phyloP scores from a whole-genome alignment of 2,329 filamentous ascomycete genomes.

The Fusarium beomiforme region DNA sequence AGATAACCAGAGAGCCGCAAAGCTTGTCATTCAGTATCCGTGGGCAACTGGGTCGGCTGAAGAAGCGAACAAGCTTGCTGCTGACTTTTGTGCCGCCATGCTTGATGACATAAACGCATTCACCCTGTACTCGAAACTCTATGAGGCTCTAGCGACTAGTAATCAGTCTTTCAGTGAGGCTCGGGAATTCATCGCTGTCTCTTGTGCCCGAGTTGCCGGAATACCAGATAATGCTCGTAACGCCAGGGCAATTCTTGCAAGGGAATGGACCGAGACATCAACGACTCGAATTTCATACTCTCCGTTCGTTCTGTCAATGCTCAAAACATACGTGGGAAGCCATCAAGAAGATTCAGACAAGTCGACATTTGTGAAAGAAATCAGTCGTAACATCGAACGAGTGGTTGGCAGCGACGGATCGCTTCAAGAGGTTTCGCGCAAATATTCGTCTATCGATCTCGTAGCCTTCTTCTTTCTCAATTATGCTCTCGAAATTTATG shows the following conservation, averaged over 20 bases:
- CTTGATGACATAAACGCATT: slow-evolving; percentile 40
- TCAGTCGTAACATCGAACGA: slow-evolving; percentile 11
- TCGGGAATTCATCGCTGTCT: slow-evolving; percentile 28
- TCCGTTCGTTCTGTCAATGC: slow-evolving; percentile 31
- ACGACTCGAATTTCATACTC: neutral
- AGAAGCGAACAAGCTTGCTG: slow-evolving; percentile 37
- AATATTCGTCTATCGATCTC: slow-evolving; percentile 34
- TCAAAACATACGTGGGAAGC: slow-evolving; percentile 29
- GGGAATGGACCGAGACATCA: neutral
- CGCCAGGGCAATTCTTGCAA: slow-evolving; percentile 24
- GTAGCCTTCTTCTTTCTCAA: slow-evolving; percentile 36
- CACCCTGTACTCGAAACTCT: slow-evolving; percentile 30
- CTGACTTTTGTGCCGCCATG: slow-evolving; percentile 42
- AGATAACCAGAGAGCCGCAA: neutral
- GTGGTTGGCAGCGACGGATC: slow-evolving; percentile 13
- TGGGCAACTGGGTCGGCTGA: slow-evolving; percentile 26
- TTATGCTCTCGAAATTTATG: slow-evolving; percentile 34
- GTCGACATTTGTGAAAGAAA: neutral
- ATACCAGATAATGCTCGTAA: slow-evolving; percentile 23
- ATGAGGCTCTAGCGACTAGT: neutral
- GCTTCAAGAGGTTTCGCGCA: slow-evolving; percentile 16
- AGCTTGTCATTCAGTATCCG: slow-evolving; percentile 11
- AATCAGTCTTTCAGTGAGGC: neutral
- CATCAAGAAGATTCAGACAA: slow-evolving; percentile 14
- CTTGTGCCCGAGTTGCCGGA: slow-evolving; percentile 33